These are phyloP conservation scores for Sphenostylis stenocarpa DNA, from an alignment of 306 rosid species.

Conservation along the genomic window DNA sequence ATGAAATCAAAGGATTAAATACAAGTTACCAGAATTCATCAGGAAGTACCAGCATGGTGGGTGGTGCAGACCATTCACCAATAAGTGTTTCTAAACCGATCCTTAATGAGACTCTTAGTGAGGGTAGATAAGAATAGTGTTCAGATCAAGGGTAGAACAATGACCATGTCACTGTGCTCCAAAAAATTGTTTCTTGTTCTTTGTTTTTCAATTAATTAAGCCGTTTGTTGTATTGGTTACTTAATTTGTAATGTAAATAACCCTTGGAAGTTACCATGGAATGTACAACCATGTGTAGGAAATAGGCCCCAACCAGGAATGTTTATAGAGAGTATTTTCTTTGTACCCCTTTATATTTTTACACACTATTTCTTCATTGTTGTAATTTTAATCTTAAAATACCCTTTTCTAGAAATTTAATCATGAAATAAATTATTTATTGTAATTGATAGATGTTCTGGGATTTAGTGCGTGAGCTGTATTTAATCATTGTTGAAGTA, in stretches of 20 bases:
- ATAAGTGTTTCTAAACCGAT: slow-evolving; percentile 20
- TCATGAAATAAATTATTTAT: not conserved
- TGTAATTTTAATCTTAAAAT: not conserved
- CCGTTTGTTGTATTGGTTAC: not conserved
- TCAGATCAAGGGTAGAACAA: not conserved
- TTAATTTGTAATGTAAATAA: not conserved
- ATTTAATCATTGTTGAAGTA: not conserved
- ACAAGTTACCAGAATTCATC: slow-evolving; percentile 35
- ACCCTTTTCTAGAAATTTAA: not conserved
- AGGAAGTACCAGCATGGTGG: slow-evolving; percentile 38
- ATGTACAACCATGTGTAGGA: not conserved
- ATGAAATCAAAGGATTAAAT: slow-evolving; percentile 32
- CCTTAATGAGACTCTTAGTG: slow-evolving; percentile 24
- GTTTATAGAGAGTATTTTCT: not conserved
- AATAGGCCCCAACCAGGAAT: not conserved
- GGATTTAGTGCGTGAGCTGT: not conserved
- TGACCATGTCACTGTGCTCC: not conserved
- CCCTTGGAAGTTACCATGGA: not conserved
- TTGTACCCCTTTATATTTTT: not conserved
- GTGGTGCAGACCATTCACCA: slow-evolving; percentile 33
- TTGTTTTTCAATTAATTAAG: not conserved
- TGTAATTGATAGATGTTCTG: not conserved
- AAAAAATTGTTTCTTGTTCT: not conserved
- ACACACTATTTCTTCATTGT: not conserved
- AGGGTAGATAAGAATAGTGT: slow-evolving; percentile 38